Evolutionary conservation across 164 flowering plant genomes (phyloP).

Genomic region (Tetracentron sinense): DNA sequence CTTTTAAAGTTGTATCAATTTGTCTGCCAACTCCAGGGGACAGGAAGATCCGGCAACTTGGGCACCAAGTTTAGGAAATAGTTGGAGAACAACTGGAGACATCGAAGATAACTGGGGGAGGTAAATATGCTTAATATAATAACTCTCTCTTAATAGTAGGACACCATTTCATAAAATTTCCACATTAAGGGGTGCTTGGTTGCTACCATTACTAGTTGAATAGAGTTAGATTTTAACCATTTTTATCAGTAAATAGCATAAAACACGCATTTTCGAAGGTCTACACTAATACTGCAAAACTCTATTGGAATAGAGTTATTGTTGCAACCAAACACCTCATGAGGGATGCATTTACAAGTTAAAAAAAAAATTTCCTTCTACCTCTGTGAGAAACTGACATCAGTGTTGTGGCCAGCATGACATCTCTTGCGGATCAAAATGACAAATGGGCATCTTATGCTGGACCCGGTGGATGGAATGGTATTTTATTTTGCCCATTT

Average conservation of each 20-base stretch:
- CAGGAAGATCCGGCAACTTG: constrained; percentile 72
- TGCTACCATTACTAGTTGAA: too few species aligned
- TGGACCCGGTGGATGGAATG: constrained; percentile 82
- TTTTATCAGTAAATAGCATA: too few species aligned
- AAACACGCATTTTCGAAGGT: too few species aligned
- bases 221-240: too few species aligned
- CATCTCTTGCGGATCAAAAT: constrained; percentile 51
- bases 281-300: too few species aligned
- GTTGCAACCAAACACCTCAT: too few species aligned
- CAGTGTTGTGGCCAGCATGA: constrained; percentile 37
- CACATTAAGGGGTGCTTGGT: too few species aligned
- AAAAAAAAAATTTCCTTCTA: neutral
- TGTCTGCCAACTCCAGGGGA: constrained; percentile 43
- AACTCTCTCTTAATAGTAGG: neutral
- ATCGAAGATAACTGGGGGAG: constrained; percentile 61
- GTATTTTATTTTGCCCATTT: constrained; percentile 22
- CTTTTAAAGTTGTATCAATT: too few species aligned
- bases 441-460: constrained; percentile 73
- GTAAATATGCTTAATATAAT: constrained; percentile 18
- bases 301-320: too few species aligned
- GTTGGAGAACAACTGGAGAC: constrained; percentile 85
- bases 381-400: neutral
- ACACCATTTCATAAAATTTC: too few species aligned
- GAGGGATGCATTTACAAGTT: neutral
- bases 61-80: constrained; percentile 59